These are phyloP conservation scores for Solanum chmielewskii DNA, from an alignment of 257 asterid species.

Conservation along the genomic window DNA sequence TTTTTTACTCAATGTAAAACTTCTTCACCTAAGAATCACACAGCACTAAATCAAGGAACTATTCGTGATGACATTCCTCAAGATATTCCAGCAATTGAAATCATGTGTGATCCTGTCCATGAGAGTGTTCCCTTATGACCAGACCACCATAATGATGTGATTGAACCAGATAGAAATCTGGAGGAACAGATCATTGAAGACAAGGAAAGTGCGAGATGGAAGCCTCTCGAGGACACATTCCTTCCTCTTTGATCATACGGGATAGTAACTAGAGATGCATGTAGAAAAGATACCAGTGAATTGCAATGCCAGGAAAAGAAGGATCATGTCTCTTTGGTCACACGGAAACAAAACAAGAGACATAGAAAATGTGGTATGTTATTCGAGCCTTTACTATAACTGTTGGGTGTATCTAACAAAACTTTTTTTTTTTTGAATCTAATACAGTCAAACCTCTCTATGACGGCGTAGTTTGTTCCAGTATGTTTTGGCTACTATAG, in stretches of 20 bases:
- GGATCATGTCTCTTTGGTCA: background rate
- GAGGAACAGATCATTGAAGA: constrained; percentile 45
- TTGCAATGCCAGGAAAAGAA: background rate
- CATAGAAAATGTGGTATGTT: constrained; percentile 26
- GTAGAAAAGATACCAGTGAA: background rate
- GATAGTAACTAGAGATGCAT: too few relatives aligned
- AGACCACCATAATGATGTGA: constrained; percentile 17
- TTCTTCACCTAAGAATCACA: constrained; percentile 18
- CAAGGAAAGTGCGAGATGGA: constrained; percentile 10
- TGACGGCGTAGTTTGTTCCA: background rate
- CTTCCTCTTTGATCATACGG: background rate
- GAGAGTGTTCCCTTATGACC: constrained; percentile 28
- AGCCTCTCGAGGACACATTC: background rate
- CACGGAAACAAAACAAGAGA: constrained; percentile 31
- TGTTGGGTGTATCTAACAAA: constrained; percentile 23
- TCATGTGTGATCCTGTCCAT: constrained; percentile 34
- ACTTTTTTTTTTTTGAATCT: background rate
- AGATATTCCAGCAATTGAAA: constrained; percentile 29
- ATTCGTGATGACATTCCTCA: constrained; percentile 16
- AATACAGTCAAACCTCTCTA: background rate
- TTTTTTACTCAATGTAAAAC: background rate
- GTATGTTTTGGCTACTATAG: background rate
- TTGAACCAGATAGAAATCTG: constrained; percentile 42
- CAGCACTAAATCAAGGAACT: constrained; percentile 3
- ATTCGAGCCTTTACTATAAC: constrained; percentile 35